Evolutionary conservation across 768 basidiomycete genomes (phyloP), one percentile per base, ranked within the genome.

Genomic region (Mycena epipterygia): DNA sequence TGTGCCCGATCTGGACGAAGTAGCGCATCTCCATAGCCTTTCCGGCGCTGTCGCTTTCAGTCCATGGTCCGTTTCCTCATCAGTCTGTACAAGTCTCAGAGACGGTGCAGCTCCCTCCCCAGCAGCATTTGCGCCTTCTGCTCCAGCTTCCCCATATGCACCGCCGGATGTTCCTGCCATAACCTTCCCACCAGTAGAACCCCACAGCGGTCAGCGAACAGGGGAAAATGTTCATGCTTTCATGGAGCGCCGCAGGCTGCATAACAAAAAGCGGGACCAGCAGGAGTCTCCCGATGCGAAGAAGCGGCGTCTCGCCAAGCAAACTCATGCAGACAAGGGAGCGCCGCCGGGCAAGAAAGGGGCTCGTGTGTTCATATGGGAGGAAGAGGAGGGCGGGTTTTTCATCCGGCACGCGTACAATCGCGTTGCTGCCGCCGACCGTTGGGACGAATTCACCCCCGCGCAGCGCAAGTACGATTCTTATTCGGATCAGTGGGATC

Each of bases 401-500:
- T n/a, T n/a, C n/a, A n/a, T n/a, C n/a, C n/a, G 70, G 63, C 59
- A 63, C 21, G 44, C 48, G 17, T 67, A 11, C 48, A 62, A 62
- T 52, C 71, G 67, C 17, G 27, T 6, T 3, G 25, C 51, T 6
- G 71, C 63, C 12, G 42, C 37, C 30, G 61, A 68, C 46, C 44
- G 44, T 35, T 72, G 71, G 67, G 66, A 72, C 21, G 57, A 68
- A 21, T 72, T 68, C 33, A 55, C 63, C 8, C 55, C 53, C 19
- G 29, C 21, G 21, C 71, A 72, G 55, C 67, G 67, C 33, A 14
- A 44, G 2, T 72, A 72, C 57, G 61, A 72, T 33, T 35, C 48
- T 13, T 68, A 64, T 29, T 19, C 37, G 6, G 52, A 68, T 37
- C 46, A 72, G 46, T 72, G 71, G 71, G 71, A 72, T 62, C 66